phyloP scores from a whole-genome alignment of 345 rosid species.

The Gossypium raimondii region DNA sequence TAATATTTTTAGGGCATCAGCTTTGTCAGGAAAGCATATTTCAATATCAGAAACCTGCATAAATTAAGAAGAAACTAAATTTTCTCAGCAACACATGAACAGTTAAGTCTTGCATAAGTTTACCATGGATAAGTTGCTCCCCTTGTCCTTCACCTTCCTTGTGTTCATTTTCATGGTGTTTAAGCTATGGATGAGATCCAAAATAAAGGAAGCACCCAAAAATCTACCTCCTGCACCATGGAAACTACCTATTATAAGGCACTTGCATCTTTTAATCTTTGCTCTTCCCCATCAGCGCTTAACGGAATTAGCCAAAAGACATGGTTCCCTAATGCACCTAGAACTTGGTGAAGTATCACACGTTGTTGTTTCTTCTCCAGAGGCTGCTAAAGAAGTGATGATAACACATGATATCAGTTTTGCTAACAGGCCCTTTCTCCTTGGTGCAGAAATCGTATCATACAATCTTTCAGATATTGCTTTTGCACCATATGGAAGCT shows the following conservation, averaged over 20 bases:
- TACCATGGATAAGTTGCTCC: not conserved
- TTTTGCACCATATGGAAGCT: slow-evolving; percentile 21
- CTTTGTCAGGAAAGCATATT: too few species aligned
- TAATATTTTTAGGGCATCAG: too few species aligned
- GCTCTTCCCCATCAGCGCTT: slow-evolving; percentile 19
- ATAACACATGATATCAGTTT: slow-evolving; percentile 33
- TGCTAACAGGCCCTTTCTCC: slow-evolving; percentile 21
- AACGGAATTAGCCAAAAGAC: slow-evolving; percentile 24
- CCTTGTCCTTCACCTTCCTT: not conserved
- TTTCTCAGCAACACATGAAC: not conserved
- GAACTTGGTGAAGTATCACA: slow-evolving; percentile 26
- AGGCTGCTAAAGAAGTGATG: slow-evolving; percentile 29
- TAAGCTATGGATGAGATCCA: slow-evolving; percentile 2
- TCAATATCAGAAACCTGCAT: too few species aligned
- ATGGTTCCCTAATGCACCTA: slow-evolving; percentile 33
- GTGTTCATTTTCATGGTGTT: not conserved
- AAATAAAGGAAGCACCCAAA: not conserved
- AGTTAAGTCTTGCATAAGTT: not conserved
- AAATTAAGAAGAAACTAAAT: too few species aligned
- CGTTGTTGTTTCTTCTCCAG: slow-evolving; percentile 25
- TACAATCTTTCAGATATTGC: slow-evolving; percentile 17
- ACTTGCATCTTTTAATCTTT: slow-evolving; percentile 27
- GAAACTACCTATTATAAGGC: slow-evolving; percentile 33
- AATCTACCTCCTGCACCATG: slow-evolving; percentile 35
- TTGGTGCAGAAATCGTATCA: slow-evolving; percentile 3